A percentile compares a stretch with the other conserved stretches of the same genome.
Evolutionary conservation across 2,329 filamentous ascomycete genomes (phyloP).

Genomic region (Chaetoscypha palmicola): DNA sequence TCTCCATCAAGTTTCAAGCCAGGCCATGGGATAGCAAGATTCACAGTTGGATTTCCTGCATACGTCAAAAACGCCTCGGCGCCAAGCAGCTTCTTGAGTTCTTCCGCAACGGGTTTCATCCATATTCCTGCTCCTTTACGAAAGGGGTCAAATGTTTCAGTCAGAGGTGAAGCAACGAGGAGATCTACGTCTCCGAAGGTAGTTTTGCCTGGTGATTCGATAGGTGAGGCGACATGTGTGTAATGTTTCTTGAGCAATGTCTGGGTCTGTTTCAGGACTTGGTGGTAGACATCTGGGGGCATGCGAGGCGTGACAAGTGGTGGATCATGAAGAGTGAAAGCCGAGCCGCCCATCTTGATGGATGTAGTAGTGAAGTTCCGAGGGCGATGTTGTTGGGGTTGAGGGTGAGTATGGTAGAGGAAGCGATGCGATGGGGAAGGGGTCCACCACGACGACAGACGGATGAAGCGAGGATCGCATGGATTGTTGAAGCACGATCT

Average conservation of each 20-base stretch:
- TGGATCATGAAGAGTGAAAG: slow-evolving; percentile 42
- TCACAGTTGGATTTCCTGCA: slow-evolving; percentile 31
- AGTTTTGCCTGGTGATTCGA: slow-evolving; percentile 61
- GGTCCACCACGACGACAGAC: too few relatives aligned
- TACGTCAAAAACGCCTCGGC: slow-evolving; percentile 37
- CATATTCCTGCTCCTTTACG: slow-evolving; percentile 17
- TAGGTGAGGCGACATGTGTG: slow-evolving; percentile 48
- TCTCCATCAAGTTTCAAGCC: slow-evolving; percentile 1
- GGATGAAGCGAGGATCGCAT: too few relatives aligned
- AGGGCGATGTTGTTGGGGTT: too few relatives aligned
- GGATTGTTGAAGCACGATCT: too few relatives aligned
- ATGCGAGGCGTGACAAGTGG: slow-evolving; percentile 60
- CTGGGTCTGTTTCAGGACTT: slow-evolving; percentile 41
- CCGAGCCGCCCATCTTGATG: slow-evolving; percentile 56
- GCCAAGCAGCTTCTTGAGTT: slow-evolving; percentile 32
- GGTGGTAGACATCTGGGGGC: slow-evolving; percentile 47
- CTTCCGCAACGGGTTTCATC: slow-evolving; percentile 28
- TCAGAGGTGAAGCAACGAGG: slow-evolving; percentile 41
- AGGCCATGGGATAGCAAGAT: slow-evolving; percentile 52
- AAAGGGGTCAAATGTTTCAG: slow-evolving; percentile 8
- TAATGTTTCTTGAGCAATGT: slow-evolving; percentile 45
- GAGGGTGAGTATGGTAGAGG: too few relatives aligned
- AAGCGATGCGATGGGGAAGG: too few relatives aligned
- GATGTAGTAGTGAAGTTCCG: neutral
- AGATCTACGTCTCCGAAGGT: slow-evolving; percentile 71